Conservation (phyloP, 352 stramenopile species). For the Phytophthora tentaculata region DNA sequence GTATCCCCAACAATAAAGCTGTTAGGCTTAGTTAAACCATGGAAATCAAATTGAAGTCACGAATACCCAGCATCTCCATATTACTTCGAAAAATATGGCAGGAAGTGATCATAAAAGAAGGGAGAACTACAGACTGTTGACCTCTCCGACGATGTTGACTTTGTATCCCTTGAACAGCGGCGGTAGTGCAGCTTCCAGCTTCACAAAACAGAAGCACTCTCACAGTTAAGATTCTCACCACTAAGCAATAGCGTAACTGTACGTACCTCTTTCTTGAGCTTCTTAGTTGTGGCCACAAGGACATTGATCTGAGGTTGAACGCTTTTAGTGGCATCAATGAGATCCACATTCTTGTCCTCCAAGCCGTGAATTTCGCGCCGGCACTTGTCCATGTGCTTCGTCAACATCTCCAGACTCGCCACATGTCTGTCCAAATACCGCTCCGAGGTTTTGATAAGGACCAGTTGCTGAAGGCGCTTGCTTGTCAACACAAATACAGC, state of each 20-base stretch:
- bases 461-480: constrained; percentile 77
- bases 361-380: constrained; percentile 64
- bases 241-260: no score
- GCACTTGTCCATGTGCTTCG: constrained; percentile 77
- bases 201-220: background rate
- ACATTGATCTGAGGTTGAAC: constrained; percentile 65
- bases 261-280: constrained; percentile 71
- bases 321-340: constrained; percentile 61
- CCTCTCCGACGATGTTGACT: constrained; percentile 83
- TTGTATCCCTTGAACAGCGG: constrained; percentile 79
- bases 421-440: constrained; percentile 79
- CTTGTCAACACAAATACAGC: constrained; percentile 59
- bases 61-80: background rate
- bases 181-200: constrained; percentile 69
- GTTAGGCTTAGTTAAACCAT: constrained; percentile 18
- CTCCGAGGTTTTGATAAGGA: constrained; percentile 79
- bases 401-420: constrained; percentile 71
- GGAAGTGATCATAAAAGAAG: background rate
- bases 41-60: constrained; percentile 1
- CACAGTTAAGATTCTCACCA: constrained; percentile 11
- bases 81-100: background rate
- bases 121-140: constrained; percentile 67
- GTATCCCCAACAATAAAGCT: constrained; percentile 25
- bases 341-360: constrained; percentile 77
- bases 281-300: constrained; percentile 61